Evolutionary conservation across 1,284 basidiomycete species (phyloP).

Genomic region (Trametes pubescens): DNA sequence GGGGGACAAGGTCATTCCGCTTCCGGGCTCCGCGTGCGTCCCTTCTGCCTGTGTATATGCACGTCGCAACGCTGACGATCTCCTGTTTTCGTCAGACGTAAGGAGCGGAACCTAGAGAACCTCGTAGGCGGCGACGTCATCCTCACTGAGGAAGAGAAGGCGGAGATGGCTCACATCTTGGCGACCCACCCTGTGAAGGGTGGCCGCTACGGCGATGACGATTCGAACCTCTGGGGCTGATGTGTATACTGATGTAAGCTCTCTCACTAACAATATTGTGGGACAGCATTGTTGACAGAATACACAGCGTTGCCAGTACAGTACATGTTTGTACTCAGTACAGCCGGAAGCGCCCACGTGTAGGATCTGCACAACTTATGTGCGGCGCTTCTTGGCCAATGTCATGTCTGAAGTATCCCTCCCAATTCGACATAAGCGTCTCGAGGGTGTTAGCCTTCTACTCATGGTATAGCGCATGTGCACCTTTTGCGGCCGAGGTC

Average conservation of each 20-base stretch:
- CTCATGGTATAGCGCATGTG: too few species aligned
- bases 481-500: too few species aligned
- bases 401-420: too few species aligned
- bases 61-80: not conserved
- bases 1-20: slow-evolving; percentile 57
- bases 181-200: slow-evolving; percentile 39
- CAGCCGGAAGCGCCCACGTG: too few species aligned
- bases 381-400: too few species aligned
- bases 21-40: slow-evolving; percentile 60
- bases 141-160: slow-evolving; percentile 49
- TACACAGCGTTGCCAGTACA: too few species aligned
- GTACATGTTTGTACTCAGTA: too few species aligned
- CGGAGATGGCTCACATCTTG: slow-evolving; percentile 44
- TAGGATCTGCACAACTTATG: too few species aligned
- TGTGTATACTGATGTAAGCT: not conserved
- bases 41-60: not conserved
- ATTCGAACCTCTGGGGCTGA: slow-evolving; percentile 37
- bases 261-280: too few species aligned
- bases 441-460: too few species aligned
- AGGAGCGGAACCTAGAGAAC: slow-evolving; percentile 54
- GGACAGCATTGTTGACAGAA: too few species aligned
- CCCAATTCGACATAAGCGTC: too few species aligned
- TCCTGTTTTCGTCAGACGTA: slow-evolving; percentile 30
- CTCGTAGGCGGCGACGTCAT: slow-evolving; percentile 51
- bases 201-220: slow-evolving; percentile 35